Base-by-base conservation (phyloP, 352 stramenopile genomes). In the Globisporangium carolinianum region DNA sequence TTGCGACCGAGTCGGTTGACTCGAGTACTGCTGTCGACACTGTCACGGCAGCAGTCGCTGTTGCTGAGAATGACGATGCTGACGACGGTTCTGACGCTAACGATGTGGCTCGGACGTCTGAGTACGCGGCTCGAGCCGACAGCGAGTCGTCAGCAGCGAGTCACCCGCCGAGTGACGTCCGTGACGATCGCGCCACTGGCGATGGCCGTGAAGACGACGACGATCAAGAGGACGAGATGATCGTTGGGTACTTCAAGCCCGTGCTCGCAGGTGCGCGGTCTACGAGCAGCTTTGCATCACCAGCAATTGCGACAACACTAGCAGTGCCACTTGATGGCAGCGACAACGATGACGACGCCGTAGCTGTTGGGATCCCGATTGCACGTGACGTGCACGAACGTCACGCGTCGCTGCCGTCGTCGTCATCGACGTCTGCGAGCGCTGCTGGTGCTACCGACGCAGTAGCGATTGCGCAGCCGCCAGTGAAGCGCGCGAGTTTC, bases 211-310 rank as follows among this genome's bases (percentile, higher is more conserved):
- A 32, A 32, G 35, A 42, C 2, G 35, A 60, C 3, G 47, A 53
- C 2, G 24, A 49, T 11, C 47, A 61, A 0, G 17, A 41, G 18
- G 66, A 77, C 37, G 58, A 76, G 45, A 74, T 77, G 67, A 62
- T 80, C 60, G 61, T 73, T 4, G 71, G 69, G 6, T 79, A 79
- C 53, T 73, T 75, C 51, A 60, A 57, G 51, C 60, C 60, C 5
- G 55, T 58, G 53, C 45, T 24, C 15, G 11, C 15, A 11, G 45
- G 14, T 49, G n/a, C n/a, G 2, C 24, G 24, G 24, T 32, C 24
- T 32, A 43, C 11, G 12, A 55, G 46, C 15, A 39, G 32, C 38
- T 11, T 18, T 35, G 24, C 14, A 37, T 12, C 45, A 35, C 15
- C 5, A 35, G 14, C 45, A 49, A 6, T 32, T 8, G 3, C 45